Conservation (phyloP, 2,329 filamentous ascomycete genomes). For the Didymella pomorum region DNA sequence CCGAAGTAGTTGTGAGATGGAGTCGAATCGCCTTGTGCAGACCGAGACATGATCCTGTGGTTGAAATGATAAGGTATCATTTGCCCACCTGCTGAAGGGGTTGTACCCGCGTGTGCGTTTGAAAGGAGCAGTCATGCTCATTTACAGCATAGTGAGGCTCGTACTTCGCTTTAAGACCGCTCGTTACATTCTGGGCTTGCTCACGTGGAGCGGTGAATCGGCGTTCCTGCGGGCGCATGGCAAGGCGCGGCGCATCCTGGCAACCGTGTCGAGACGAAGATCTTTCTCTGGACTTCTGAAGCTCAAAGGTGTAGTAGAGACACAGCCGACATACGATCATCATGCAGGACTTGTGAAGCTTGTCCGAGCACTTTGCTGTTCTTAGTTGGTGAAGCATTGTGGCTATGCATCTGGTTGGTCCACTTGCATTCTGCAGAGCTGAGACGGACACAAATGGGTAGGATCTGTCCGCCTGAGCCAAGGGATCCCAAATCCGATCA, state of each 20-base stretch:
- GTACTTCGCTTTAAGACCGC: neutral
- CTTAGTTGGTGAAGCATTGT: neutral
- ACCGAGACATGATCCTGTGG: neutral
- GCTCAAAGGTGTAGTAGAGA: neutral
- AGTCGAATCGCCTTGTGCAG: neutral
- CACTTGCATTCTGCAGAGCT: neutral
- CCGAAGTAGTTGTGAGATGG: neutral
- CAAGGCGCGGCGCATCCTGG: conserved; percentile 9
- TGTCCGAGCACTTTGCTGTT: neutral
- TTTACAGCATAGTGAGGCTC: neutral
- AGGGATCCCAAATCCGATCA: neutral
- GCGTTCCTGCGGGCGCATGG: neutral
- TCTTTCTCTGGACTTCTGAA: neutral
- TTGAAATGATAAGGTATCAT: neutral
- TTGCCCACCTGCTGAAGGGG: neutral
- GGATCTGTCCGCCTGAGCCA: neutral
- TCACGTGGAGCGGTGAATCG: neutral
- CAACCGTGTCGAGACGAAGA: neutral
- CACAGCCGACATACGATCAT: neutral
- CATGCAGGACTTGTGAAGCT: neutral
- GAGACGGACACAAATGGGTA: neutral
- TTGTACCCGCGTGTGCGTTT: neutral
- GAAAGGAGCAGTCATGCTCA: neutral
- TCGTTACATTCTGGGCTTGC: neutral
- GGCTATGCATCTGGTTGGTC: neutral